Conservation (phyloP, 108 stramenopile species). For the Pseudonitzschia delicatissima region DNA sequence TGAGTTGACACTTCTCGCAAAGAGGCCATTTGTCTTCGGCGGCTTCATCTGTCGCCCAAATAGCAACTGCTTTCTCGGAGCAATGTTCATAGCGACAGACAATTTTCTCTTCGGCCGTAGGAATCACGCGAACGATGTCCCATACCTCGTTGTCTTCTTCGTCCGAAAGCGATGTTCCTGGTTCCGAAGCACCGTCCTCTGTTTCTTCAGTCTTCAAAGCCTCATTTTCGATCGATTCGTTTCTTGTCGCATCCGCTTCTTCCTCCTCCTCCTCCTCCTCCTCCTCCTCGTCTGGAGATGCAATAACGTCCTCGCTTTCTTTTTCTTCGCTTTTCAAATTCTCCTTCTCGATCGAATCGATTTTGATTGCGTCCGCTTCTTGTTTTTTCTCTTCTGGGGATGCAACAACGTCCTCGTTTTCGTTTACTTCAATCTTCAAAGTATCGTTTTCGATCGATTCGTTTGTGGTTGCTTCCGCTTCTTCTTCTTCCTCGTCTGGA, state of each 20-base stretch:
- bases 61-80: slow-evolving; percentile 28
- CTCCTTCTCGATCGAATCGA: no score
- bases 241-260: not conserved
- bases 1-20: slow-evolving; percentile 54
- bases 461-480: not conserved
- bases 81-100: slow-evolving; percentile 41
- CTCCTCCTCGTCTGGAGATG: not conserved
- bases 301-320: not conserved
- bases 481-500: not conserved
- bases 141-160: slow-evolving; percentile 49
- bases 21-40: slow-evolving; percentile 59
- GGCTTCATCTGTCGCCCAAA: slow-evolving; percentile 45
- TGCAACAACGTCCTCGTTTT: not conserved
- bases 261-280: not conserved
- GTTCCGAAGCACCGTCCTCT: not conserved
- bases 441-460: not conserved
- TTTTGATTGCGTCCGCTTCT: no score
- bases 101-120: slow-evolving; percentile 17
- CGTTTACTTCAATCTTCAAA: not conserved
- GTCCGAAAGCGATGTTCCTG: not conserved
- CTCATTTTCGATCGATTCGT: not conserved
- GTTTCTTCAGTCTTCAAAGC: not conserved
- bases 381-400: no score
- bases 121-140: slow-evolving; percentile 50
- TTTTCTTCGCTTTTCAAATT: not conserved